Conservation (phyloP, 2,329 filamentous ascomycete genomes). For the Parasarocladium wereldwijsianum region DNA sequence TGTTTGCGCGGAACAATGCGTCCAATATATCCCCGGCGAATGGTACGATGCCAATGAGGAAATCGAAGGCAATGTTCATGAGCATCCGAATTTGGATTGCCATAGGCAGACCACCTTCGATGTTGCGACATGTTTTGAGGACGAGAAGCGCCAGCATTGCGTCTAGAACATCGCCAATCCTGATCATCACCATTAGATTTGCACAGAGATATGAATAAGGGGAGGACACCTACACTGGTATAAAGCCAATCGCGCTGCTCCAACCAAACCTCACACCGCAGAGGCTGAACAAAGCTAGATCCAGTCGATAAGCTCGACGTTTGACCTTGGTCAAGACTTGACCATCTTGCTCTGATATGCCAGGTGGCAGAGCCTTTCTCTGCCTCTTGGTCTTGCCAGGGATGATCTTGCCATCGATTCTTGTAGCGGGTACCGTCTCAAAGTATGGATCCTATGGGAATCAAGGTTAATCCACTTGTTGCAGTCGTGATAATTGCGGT, state of each 20-base stretch:
- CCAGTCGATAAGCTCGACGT: constrained; percentile 69
- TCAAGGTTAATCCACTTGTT: background rate
- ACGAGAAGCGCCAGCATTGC: constrained; percentile 62
- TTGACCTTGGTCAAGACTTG: constrained; percentile 77
- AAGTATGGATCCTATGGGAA: constrained; percentile 72
- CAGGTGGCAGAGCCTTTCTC: constrained; percentile 71
- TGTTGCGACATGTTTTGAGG: constrained; percentile 52
- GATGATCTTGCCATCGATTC: constrained; percentile 45
- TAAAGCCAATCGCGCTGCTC: constrained; percentile 69
- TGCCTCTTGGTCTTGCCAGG: constrained; percentile 62
- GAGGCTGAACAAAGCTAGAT: constrained; percentile 71
- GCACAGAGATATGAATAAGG: constrained; percentile 1
- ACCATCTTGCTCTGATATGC: constrained; percentile 70
- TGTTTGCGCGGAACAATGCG: constrained; percentile 60
- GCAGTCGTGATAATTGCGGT: background rate
- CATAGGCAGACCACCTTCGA: constrained; percentile 62
- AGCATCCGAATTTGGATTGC: constrained; percentile 56
- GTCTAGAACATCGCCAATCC: constrained; percentile 63
- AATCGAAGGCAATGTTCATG: constrained; percentile 63
- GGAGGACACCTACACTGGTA: constrained; percentile 55
- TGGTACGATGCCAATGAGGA: constrained; percentile 58
- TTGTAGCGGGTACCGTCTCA: constrained; percentile 63
- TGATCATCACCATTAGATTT: constrained; percentile 15
- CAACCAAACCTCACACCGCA: constrained; percentile 78
- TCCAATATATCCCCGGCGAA: constrained; percentile 65